A percentile compares a stretch with the other conserved stretches of the same genome.
Evolutionary conservation across 2,329 filamentous ascomycete genomes (phyloP).

Genomic region (Cladosporium sp.): DNA sequence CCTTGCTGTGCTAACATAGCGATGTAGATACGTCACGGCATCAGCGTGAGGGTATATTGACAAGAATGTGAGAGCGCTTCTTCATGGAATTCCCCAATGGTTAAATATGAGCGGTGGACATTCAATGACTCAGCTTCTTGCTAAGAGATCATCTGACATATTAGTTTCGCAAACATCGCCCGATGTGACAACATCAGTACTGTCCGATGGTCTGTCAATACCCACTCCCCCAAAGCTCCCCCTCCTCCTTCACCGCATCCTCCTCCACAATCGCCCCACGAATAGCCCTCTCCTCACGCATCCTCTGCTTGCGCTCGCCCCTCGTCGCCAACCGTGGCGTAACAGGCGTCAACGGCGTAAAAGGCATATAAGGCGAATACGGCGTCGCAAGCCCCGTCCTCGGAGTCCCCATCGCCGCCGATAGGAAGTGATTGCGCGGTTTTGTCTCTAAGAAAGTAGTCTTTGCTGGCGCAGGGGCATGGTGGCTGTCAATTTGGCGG

Average conservation of each 20-base stretch:
- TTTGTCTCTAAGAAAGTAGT: conserved; percentile 47
- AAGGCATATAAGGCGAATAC: conserved; percentile 78
- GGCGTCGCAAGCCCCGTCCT: conserved; percentile 65
- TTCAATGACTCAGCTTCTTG: background rate
- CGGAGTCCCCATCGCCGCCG: conserved; percentile 37
- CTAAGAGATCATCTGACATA: background rate
- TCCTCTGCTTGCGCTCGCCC: conserved; percentile 69
- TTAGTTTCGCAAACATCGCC: background rate
- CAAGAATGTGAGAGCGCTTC: background rate
- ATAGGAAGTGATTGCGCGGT: conserved; percentile 22
- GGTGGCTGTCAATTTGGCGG: conserved; percentile 14
- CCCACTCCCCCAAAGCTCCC: conserved; percentile 60
- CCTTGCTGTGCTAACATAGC: no score
- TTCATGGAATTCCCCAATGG: no score
- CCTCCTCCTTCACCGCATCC: conserved; percentile 60
- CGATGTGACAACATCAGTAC: no score
- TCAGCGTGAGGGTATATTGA: no score
- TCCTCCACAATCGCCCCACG: conserved; percentile 57
- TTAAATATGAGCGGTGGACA: background rate
- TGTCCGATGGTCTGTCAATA: conserved; percentile 25
- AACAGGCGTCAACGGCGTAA: conserved; percentile 71
- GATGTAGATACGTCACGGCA: no score
- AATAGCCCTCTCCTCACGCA: conserved; percentile 60
- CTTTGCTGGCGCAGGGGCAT: conserved; percentile 31
- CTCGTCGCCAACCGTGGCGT: conserved; percentile 73